Percentiles rank a stretch among this genome's conserved stretches.
Evolutionary conservation across 2,329 filamentous ascomycete genomes (phyloP).

Genomic region (Fusarium keratoplasticum): DNA sequence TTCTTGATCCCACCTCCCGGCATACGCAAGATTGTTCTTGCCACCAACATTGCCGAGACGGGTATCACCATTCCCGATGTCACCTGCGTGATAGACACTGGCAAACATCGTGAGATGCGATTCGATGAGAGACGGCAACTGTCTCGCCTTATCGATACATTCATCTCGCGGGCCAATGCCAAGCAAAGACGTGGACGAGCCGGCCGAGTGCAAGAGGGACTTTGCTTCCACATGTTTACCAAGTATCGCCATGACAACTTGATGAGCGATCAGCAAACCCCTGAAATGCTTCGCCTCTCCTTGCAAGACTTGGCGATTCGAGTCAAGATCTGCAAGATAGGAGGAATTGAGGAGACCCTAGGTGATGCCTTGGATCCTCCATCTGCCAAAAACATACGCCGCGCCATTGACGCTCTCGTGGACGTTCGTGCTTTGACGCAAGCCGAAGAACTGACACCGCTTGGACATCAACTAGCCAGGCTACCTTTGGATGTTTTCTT

Average conservation of each 20-base stretch:
- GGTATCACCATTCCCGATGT: constrained; percentile 99
- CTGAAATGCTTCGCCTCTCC: constrained; percentile 94
- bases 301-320: constrained; percentile 95
- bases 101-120: constrained; percentile 97
- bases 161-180: constrained; percentile 94
- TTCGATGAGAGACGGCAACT: constrained; percentile 95
- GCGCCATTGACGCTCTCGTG: constrained; percentile 91
- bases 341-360: constrained; percentile 90
- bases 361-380: constrained; percentile 90
- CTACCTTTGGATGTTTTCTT: constrained; percentile 94
- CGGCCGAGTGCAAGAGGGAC: constrained; percentile 91
- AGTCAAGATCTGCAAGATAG: constrained; percentile 97
- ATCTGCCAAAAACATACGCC: constrained; percentile 89
- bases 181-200: constrained; percentile 95
- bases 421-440: constrained; percentile 91
- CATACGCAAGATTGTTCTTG: constrained; percentile 90
- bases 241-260: constrained; percentile 85
- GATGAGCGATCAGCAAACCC: constrained; percentile 93
- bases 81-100: constrained; percentile 95
- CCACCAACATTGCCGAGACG: constrained; percentile 98
- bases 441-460: constrained; percentile 84
- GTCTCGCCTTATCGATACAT: constrained; percentile 90
- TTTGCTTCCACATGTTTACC: constrained; percentile 97
- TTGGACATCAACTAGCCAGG: constrained; percentile 88
- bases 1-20: constrained; percentile 88